Evolutionary conservation across 2,329 filamentous ascomycete genomes (phyloP), one percentile per base, ranked within the genome.

Genomic region (Truncatella angustata): DNA sequence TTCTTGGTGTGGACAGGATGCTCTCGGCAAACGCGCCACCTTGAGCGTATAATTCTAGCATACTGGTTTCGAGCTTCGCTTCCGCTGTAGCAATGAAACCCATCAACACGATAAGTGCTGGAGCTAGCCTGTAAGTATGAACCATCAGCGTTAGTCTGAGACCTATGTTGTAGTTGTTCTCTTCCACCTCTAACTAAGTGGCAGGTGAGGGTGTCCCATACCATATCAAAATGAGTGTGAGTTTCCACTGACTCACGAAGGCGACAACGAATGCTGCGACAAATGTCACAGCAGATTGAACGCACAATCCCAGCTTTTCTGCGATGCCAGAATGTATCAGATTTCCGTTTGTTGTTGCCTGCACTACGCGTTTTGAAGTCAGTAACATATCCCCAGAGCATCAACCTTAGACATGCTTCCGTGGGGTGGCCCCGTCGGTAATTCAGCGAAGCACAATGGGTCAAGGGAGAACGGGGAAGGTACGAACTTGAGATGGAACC

Each of bases 301-400:
- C 64, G 4, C 68, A 66, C 11, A 73, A 58, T 5, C 67, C 69
- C 4, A 76, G 61, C 53, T 73, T 73, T 53, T 73, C 71, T 1
- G 69, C 55, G 23, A 73, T 73, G 34, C 73, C 73, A 14, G 62
- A 61, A 43, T 73, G 70, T 37, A 76, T 69, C 32, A 72, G 62
- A 12, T 70, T 68, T n/a, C 71, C 72, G 50, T 73, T 77, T 0
- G 73, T 74, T 1, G 75, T 75, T 28, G 73, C 70, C 50, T 73
- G 67, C 49, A 43, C 40, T 43, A 10, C 2, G 10, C 4, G 28
- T 14, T 7, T 24, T 16, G 4, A 9, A 6, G 14, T 43, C 21
- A 43, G 40, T 26, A 3, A 18, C 9, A 21, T 11, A 4, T 11
- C 6, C 24, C 14, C 5, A 4, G 7, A 14, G 5, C 10, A 14